Percentiles rank a stretch among this genome's conserved stretches.
Evolutionary conservation across 495 filamentous ascomycete genomes (phyloP).

Genomic region (Neurospora pannonica): DNA sequence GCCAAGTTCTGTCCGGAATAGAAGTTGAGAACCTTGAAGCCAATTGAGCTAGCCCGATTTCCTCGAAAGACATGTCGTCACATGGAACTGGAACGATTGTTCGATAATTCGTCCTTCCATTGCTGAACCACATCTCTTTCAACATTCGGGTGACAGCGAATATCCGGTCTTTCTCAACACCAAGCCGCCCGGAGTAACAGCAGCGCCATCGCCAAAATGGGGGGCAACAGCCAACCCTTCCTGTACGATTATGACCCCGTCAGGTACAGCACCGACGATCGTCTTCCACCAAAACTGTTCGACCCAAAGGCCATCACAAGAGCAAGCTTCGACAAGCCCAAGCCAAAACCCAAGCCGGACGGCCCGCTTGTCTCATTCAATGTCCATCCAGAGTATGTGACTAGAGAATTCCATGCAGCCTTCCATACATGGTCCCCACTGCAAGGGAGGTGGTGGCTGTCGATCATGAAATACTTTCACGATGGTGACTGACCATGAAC

Average conservation of each 20-base stretch:
- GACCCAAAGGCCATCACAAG: slow-evolving; percentile 76
- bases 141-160: not conserved
- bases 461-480: not conserved
- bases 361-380: slow-evolving; percentile 73
- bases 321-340: slow-evolving; percentile 54
- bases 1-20: not conserved
- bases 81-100: not conserved
- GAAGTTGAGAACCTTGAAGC: not conserved
- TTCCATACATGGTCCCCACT: not conserved
- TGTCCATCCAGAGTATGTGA: slow-evolving; percentile 68
- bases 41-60: not conserved
- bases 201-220: slow-evolving; percentile 33
- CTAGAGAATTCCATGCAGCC: slow-evolving; percentile 12
- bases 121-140: not conserved
- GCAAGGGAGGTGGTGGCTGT: not conserved
- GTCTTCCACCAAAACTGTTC: slow-evolving; percentile 50
- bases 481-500: not conserved
- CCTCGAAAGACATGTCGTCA: not conserved
- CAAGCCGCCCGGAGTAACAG: not conserved
- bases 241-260: slow-evolving; percentile 51
- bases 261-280: slow-evolving; percentile 28
- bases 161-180: not conserved
- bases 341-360: slow-evolving; percentile 55
- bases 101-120: not conserved
- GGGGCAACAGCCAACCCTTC: slow-evolving; percentile 57